Evolutionary conservation across 495 filamentous ascomycete species (phyloP).

Genomic region (Penicillium lividum): DNA sequence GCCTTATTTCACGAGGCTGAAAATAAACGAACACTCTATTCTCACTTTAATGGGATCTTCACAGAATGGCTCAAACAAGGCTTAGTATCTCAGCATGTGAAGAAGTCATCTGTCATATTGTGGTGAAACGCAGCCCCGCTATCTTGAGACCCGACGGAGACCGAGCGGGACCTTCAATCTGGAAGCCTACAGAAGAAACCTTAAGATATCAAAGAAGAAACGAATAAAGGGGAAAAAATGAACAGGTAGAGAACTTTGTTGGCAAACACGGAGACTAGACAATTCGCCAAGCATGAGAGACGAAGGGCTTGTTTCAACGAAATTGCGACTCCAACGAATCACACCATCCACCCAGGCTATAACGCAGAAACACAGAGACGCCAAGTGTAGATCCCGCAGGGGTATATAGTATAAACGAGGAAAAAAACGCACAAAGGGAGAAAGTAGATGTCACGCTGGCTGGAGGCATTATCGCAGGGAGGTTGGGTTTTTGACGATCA

Average conservation of each 20-base stretch:
- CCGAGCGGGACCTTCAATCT: conserved; percentile 17
- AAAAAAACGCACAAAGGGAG: conserved; percentile 11
- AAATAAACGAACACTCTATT: background rate
- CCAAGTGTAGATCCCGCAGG: conserved; percentile 20
- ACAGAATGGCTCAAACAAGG: background rate
- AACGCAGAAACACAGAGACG: conserved; percentile 8
- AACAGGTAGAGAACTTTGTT: background rate
- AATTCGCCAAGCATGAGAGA: conserved; percentile 4
- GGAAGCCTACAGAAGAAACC: conserved; percentile 6
- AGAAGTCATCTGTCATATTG: conserved; percentile 8
- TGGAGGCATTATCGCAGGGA: background rate
- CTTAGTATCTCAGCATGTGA: conserved; percentile 15
- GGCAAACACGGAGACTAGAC: background rate
- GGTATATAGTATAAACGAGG: conserved; percentile 27
- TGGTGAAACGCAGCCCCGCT: conserved; percentile 19
- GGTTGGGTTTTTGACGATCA: conserved; percentile 1
- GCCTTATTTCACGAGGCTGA: conserved; percentile 17
- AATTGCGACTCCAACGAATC: conserved; percentile 16
- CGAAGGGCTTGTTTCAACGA: conserved; percentile 21
- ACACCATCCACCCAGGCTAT: background rate
- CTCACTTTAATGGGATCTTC: background rate
- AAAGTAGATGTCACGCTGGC: conserved; percentile 13
- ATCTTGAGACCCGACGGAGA: conserved; percentile 26
- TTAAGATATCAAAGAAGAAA: conserved; percentile 1
- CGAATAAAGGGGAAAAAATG: background rate